Evolutionary conservation across 495 filamentous ascomycete genomes (phyloP), one percentile per base, ranked within the genome.

Genomic region (Symbiotaphrina buchneri): DNA sequence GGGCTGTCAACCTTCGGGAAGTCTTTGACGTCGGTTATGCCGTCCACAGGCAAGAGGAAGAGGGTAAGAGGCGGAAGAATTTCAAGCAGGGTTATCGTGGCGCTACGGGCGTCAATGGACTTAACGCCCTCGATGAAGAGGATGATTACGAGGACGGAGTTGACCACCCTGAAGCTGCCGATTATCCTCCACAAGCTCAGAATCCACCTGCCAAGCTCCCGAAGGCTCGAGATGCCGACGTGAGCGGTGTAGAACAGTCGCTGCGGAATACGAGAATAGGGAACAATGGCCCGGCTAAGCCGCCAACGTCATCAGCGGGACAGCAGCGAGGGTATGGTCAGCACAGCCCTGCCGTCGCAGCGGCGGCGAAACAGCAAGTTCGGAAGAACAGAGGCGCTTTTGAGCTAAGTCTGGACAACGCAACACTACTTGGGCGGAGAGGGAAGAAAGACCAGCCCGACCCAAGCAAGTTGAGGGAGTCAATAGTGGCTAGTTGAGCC

Each of bases 11-110:
- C 45, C 60, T 97, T 14, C 78, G 87, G 30, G 87, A 97, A 45
- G 81, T 95, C 10, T 97, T 97, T 41, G 87, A 97, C 45, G 87
- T 97, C 30, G 74, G 80, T 21, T 95, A 97, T 43, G 81, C 87
- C 15, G 87, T 97, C 10, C 87, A 95, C 45, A 64, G 87, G 19
- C 81, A 95, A 49, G 87, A 94, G 49, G 87, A 97, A 50, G 87
- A 95, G 51, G 71, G 65, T 43, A 95, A 93, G 52, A 73, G 84
- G 21, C 67, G 80, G 21, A 91, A 84, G 55, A 63, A 69, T 41
- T 62, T 61, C 49, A 72, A 72, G 40, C 68, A 75, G 44, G 74
- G 74, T 39, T 77, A 69, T 47, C 64, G 70, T 18, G 68, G 65
- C 20, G 56, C 53, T 13, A 53, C 36, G 16, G 54, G 50, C 5